A percentile compares a stretch with the other conserved stretches of the same genome.
These are phyloP conservation scores for Trichosporon faecale DNA, from an alignment of 1,284 basidiomycete species.

Conservation along the genomic window DNA sequence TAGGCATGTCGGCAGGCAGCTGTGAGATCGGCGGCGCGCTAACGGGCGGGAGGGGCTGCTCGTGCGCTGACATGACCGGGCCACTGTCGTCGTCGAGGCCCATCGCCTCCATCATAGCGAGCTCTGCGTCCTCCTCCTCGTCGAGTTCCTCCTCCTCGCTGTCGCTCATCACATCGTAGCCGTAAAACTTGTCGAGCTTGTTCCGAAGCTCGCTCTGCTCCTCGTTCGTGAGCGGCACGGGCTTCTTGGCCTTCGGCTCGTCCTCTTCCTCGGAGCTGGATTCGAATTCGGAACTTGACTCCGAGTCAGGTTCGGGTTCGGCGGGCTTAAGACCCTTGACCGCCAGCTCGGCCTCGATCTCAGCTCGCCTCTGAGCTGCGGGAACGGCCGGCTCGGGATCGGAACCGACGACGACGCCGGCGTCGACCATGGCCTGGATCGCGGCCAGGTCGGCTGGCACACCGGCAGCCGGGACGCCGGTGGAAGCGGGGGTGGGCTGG, in stretches of 20 bases:
- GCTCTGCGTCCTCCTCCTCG: constrained; percentile 15
- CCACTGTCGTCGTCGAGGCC: constrained; percentile 28
- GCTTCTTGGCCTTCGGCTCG: constrained; percentile 11
- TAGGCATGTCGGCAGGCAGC: constrained; percentile 39
- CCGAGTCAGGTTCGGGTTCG: constrained; percentile 21
- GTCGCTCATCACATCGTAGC: constrained; percentile 13
- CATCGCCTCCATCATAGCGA: constrained; percentile 18
- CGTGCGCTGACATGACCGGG: constrained; percentile 48
- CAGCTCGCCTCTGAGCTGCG: constrained; percentile 38
- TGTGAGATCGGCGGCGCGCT: constrained; percentile 40
- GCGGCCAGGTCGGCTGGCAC: constrained; percentile 34
- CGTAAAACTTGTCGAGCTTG: constrained; percentile 29
- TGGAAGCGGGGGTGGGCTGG: neutral
- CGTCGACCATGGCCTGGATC: constrained; percentile 46
- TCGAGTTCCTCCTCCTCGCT: constrained; percentile 19
- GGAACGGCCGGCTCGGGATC: constrained; percentile 35
- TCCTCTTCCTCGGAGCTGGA: constrained; percentile 9
- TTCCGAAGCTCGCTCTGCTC: constrained; percentile 30
- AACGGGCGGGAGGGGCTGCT: constrained; percentile 47
- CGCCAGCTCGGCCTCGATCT: constrained; percentile 38
- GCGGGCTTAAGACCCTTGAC: constrained; percentile 13
- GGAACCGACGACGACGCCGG: constrained; percentile 42
- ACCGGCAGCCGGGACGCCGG: neutral
- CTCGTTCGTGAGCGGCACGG: constrained; percentile 29
- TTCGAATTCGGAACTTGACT: constrained; percentile 16